Evolutionary conservation across 108 stramenopile species (phyloP), one percentile per base, ranked within the genome.

Genomic region (Skeletonema costatum): DNA sequence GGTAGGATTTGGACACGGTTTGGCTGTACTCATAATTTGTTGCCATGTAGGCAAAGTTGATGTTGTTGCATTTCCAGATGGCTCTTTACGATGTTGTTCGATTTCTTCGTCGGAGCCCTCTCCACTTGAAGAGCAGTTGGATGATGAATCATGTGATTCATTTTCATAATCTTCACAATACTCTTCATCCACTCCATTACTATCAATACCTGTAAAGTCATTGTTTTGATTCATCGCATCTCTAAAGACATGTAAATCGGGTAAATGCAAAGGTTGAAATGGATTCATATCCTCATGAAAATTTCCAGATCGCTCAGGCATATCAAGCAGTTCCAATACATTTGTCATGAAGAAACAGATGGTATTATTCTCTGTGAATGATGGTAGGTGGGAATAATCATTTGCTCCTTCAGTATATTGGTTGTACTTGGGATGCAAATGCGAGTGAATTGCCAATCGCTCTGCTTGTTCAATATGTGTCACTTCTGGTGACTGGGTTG

Each of bases 321-420:
- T 19, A 77, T 61, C 60, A 41, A 79, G 29, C 58, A 81, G 66
- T 19, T 81, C 80, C 33, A 81, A 48, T 29, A 81, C 80, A 53
- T 75, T 74, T 5, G 80, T 81, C 80, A 81, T 81, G 68, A 68
- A 81, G 32, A 75, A 74, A 59, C 80, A 81, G 66, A 75, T 66
- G 32, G 59, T 66, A 67, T 75, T 58, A 61, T 75, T 75, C 25
- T 75, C 74, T 10, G 51, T 38, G 17, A 64, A 41, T 7, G 74
- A 36, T n/a, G 74, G 74, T 21, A 75, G 59, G 38, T 68, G 33
- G 17, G 71, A 72, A 31, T 60, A 72, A 58, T 46, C 71, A 32
- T 72, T 38, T 16, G 53, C 41, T 38, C 32, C 31, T 19, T 56
- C 36, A 50, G 25, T 44, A 48, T 51, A 32, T 61, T 35, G 68